Evolutionary conservation across 2,329 filamentous ascomycete genomes (phyloP).

Genomic region (Didymellaceae sp.): DNA sequence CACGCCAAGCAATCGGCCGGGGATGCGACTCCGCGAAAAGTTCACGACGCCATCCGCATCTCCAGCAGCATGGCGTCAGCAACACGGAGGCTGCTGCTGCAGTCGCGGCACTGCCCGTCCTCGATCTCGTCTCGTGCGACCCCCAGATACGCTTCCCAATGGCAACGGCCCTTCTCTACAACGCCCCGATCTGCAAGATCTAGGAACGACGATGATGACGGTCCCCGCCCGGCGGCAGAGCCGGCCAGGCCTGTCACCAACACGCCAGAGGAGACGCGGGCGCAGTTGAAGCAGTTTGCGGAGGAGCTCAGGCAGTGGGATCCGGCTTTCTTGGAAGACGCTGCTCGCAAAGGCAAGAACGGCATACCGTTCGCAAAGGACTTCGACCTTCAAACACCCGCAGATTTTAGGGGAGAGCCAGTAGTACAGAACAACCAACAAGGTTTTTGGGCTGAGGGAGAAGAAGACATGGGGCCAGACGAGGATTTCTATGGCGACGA

Average conservation of each 20-base stretch:
- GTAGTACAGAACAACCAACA: too few relatives aligned
- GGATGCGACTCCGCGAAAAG: conserved; percentile 37
- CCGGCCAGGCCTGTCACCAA: neutral
- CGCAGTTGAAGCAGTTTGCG: conserved; percentile 31
- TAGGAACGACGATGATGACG: conserved; percentile 18
- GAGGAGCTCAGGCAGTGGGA: conserved; percentile 34
- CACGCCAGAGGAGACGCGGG: conserved; percentile 21
- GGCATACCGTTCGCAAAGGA: conserved; percentile 26
- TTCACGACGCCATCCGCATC: conserved; percentile 28
- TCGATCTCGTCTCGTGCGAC: conserved; percentile 27
- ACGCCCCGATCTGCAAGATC: conserved; percentile 30
- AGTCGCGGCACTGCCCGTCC: conserved; percentile 38
- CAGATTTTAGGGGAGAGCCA: conserved; percentile 39
- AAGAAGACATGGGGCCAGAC: conserved; percentile 62
- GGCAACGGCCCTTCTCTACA: conserved; percentile 43
- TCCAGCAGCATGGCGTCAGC: conserved; percentile 44
- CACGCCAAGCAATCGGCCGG: conserved; percentile 24
- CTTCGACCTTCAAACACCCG: conserved; percentile 29
- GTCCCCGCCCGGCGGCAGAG: conserved; percentile 17
- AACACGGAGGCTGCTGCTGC: conserved; percentile 42
- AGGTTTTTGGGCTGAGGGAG: conserved; percentile 49
- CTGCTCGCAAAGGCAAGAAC: conserved; percentile 31
- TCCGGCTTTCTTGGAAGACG: conserved; percentile 30
- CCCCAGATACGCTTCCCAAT: conserved; percentile 33
- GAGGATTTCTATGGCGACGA: conserved; percentile 79